Conservation (phyloP, 139 green algal genomes). For the Chlorokybus atmophyticus region DNA sequence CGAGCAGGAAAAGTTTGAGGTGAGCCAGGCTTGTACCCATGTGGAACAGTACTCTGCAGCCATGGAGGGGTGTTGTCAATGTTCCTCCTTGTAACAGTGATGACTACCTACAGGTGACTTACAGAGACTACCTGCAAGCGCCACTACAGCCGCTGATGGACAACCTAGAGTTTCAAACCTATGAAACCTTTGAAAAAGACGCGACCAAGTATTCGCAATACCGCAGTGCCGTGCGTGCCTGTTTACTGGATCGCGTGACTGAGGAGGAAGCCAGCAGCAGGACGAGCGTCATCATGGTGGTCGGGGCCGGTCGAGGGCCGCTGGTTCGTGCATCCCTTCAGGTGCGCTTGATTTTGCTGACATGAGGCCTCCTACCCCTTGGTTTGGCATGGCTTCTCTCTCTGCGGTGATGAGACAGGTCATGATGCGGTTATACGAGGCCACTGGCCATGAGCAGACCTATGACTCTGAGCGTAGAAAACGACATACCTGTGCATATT, state of each 20-base stretch:
- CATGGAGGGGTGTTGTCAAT: no score
- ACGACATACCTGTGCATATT: no score
- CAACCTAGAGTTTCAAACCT: conserved; percentile 89
- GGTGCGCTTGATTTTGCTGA: neutral
- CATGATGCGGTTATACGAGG: no score
- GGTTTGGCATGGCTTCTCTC: no score
- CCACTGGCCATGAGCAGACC: no score
- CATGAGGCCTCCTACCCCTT: neutral
- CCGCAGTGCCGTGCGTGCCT: conserved; percentile 43
- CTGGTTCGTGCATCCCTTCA: conserved; percentile 57
- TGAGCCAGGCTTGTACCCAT: conserved; percentile 24
- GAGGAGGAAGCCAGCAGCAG: neutral
- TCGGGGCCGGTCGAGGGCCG: conserved; percentile 81
- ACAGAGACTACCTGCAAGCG: conserved; percentile 81
- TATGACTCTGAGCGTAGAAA: no score
- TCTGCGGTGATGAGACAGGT: no score
- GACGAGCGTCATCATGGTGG: conserved; percentile 67
- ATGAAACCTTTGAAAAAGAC: conserved; percentile 96
- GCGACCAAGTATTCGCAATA: conserved; percentile 71
- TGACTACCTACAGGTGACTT: conserved; percentile 56
- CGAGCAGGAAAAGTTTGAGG: conserved; percentile 25
- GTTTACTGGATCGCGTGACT: conserved; percentile 42
- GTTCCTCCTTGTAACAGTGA: no score
- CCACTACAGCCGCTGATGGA: conserved; percentile 85
- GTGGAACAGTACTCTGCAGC: neutral